Percentiles rank a stretch among this genome's conserved stretches.
Evolutionary conservation across 2,329 filamentous ascomycete genomes (phyloP).

Genomic region (Seiridium cupressi): DNA sequence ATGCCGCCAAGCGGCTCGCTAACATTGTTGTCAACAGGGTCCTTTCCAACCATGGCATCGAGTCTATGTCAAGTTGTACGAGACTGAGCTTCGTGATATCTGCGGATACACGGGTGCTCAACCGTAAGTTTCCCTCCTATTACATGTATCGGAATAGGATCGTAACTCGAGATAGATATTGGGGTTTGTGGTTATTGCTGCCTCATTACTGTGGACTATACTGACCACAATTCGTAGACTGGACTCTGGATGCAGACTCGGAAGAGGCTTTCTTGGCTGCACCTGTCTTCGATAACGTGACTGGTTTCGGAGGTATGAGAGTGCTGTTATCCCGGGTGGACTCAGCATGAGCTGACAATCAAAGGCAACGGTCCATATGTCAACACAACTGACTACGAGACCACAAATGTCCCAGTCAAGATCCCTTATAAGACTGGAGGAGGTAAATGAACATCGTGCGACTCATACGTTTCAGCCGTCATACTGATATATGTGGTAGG

Average conservation of each 20-base stretch:
- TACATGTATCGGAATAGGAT: too few relatives aligned
- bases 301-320: constrained; percentile 19
- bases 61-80: constrained; percentile 12
- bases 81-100: constrained; percentile 10
- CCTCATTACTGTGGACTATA: neutral
- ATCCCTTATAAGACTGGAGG: constrained; percentile 26
- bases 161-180: too few relatives aligned
- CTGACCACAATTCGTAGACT: constrained; percentile 15
- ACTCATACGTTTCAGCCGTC: constrained; percentile 10
- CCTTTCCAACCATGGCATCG: constrained; percentile 12
- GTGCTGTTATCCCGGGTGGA: neutral
- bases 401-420: constrained; percentile 11
- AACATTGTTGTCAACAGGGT: neutral
- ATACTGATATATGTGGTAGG: constrained; percentile 13
- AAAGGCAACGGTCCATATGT: constrained; percentile 21
- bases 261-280: constrained; percentile 17
- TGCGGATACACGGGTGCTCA: constrained; percentile 10
- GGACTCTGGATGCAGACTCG: constrained; percentile 19
- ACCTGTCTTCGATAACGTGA: constrained; percentile 22
- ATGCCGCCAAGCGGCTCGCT: neutral
- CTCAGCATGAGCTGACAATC: neutral
- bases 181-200: too few relatives aligned
- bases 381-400: constrained; percentile 7
- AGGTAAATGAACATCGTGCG: constrained; percentile 24
- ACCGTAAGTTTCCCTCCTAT: constrained; percentile 8